Percentiles rank a stretch among this genome's conserved stretches.
Conservation (phyloP, 805 yeast species). For the Lipomyces mesembrius region DNA sequence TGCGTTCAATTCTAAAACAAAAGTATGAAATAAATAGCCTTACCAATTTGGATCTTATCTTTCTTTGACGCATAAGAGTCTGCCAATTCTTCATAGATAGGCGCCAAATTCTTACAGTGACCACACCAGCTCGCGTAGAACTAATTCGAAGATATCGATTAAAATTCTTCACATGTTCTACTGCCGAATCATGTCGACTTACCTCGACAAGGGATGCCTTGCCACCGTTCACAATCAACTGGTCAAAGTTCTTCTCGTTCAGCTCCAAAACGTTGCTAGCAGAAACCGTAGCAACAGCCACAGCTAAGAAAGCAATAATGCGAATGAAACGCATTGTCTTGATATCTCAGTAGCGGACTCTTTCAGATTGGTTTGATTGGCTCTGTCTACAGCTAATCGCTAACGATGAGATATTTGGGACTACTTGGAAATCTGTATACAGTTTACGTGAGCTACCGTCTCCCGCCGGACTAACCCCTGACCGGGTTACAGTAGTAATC, state of each 20-base stretch:
- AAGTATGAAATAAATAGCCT: slow-evolving; percentile 58
- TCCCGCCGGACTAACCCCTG: too few relatives aligned
- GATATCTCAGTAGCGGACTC: not conserved
- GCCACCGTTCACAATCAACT: slow-evolving; percentile 55
- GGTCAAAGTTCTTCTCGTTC: slow-evolving; percentile 57
- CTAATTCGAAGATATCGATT: slow-evolving; percentile 41
- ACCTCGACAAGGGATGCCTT: slow-evolving; percentile 61
- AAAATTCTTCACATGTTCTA: not conserved
- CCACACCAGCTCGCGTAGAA: slow-evolving; percentile 79
- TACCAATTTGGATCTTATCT: slow-evolving; percentile 63
- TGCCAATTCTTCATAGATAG: slow-evolving; percentile 69
- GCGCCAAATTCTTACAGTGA: slow-evolving; percentile 76
- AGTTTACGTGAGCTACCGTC: too few relatives aligned
- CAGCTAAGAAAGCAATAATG: slow-evolving; percentile 9
- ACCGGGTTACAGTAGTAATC: too few relatives aligned
- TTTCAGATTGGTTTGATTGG: not conserved
- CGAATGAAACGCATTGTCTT: slow-evolving; percentile 13
- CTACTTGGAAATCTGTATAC: too few relatives aligned
- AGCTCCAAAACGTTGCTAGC: slow-evolving; percentile 48
- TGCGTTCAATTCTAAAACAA: not conserved
- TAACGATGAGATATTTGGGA: not conserved
- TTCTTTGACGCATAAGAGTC: slow-evolving; percentile 51
- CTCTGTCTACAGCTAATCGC: not conserved
- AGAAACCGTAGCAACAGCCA: slow-evolving; percentile 15
- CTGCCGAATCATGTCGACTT: not conserved